Evolutionary conservation across 192 early-diverging fungal genomes (phyloP).

Genomic region (Obelidium mucronatum): DNA sequence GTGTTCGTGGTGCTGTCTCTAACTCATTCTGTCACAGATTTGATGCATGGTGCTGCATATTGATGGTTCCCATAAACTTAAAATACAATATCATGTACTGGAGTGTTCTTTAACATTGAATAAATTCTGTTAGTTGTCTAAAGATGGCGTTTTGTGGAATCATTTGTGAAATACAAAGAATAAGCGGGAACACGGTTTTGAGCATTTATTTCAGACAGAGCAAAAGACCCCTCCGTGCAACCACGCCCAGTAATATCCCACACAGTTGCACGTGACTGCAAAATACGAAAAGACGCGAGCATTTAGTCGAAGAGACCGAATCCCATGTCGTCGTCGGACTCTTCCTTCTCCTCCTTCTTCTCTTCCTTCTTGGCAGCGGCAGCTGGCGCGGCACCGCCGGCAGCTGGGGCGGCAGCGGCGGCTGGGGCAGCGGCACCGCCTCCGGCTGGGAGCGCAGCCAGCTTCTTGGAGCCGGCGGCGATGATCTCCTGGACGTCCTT

Average conservation of each 20-base stretch:
- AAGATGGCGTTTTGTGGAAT: no score
- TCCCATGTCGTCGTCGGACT: slow-evolving; percentile 91
- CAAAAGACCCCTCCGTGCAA: no score
- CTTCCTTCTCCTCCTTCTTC: slow-evolving; percentile 86
- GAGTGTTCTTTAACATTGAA: no score
- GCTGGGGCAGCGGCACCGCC: slow-evolving; percentile 76
- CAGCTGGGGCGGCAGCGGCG: slow-evolving; percentile 71
- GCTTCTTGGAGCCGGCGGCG: slow-evolving; percentile 89
- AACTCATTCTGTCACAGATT: no score
- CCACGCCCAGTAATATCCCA: background rate
- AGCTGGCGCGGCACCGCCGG: slow-evolving; percentile 70
- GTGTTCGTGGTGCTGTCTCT: background rate
- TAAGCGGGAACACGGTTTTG: no score
- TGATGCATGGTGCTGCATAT: no score
- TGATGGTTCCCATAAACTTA: no score
- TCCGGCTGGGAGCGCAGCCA: slow-evolving; percentile 92
- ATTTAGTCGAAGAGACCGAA: slow-evolving; percentile 98
- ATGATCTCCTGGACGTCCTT: slow-evolving; percentile 93
- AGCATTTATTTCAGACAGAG: no score
- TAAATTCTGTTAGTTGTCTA: no score
- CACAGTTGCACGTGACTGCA: background rate
- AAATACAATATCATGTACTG: no score
- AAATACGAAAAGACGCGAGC: background rate
- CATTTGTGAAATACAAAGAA: no score
- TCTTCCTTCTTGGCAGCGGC: slow-evolving; percentile 70